Evolutionary conservation across 1,139 yeast species (phyloP).

Genomic region (Candida frijolesensis): DNA sequence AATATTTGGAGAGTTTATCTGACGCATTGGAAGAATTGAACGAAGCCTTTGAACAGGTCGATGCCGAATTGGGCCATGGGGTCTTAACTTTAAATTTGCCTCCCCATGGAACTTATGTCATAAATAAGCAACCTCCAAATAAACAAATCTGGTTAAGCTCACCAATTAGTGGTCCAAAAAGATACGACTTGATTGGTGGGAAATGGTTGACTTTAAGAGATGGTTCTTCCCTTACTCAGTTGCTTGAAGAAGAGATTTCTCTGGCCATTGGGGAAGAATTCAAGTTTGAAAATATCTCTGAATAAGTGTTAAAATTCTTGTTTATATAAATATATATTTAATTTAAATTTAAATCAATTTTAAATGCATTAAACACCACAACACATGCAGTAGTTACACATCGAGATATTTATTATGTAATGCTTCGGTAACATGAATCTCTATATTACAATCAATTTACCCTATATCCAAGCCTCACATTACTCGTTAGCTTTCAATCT

Average conservation of each 20-base stretch:
- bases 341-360: neutral
- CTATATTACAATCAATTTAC: too few species aligned
- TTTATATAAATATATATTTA: neutral
- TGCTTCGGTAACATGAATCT: too few species aligned
- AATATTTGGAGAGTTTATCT: slow-evolving; percentile 62
- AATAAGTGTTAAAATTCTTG: slow-evolving; percentile 13
- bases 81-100: slow-evolving; percentile 73
- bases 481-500: slow-evolving; percentile 41
- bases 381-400: too few species aligned
- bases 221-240: slow-evolving; percentile 46
- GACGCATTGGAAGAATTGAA: slow-evolving; percentile 66
- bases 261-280: slow-evolving; percentile 36
- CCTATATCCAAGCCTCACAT: neutral
- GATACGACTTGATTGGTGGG: slow-evolving; percentile 57
- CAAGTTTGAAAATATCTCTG: slow-evolving; percentile 26
- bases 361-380: too few species aligned
- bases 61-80: slow-evolving; percentile 83
- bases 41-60: slow-evolving; percentile 61
- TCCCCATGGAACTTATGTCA: slow-evolving; percentile 76
- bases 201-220: slow-evolving; percentile 68
- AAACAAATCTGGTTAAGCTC: slow-evolving; percentile 92
- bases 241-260: slow-evolving; percentile 51
- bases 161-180: slow-evolving; percentile 90
- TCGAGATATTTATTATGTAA: too few species aligned
- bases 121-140: slow-evolving; percentile 93